Conservation (phyloP, 2,329 filamentous ascomycete genomes). For the Drechslerella coelobrocha region DNA sequence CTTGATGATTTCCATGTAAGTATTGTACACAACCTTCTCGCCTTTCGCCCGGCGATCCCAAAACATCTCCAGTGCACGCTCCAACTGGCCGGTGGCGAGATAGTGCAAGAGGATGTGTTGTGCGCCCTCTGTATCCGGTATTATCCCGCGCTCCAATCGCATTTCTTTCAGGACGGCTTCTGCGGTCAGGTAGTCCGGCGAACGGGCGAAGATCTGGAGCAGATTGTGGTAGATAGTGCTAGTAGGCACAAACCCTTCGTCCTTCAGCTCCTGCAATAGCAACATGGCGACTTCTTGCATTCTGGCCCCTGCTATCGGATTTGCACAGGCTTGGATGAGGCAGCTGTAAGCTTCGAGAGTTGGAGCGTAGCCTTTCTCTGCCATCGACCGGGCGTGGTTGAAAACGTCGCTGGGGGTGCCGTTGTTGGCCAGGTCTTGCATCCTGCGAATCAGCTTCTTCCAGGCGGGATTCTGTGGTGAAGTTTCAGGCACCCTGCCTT, state of each 20-base stretch:
- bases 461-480: conserved; percentile 28
- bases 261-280: conserved; percentile 76
- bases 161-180: conserved; percentile 75
- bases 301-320: conserved; percentile 43
- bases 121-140: conserved; percentile 67
- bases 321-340: conserved; percentile 52
- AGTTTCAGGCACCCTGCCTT: conserved; percentile 30
- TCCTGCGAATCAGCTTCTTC: conserved; percentile 24
- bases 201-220: conserved; percentile 76
- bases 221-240: conserved; percentile 73
- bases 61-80: conserved; percentile 71
- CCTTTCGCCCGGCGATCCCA: conserved; percentile 62
- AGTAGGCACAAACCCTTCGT: conserved; percentile 68
- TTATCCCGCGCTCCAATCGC: conserved; percentile 72
- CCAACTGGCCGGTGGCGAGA: conserved; percentile 80
- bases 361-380: conserved; percentile 44
- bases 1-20: conserved; percentile 79
- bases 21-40: conserved; percentile 69
- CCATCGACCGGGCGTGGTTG: conserved; percentile 49
- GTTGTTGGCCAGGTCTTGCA: conserved; percentile 35
- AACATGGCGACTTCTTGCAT: conserved; percentile 56
- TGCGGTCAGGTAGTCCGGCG: conserved; percentile 82
- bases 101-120: conserved; percentile 75
- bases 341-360: conserved; percentile 51
- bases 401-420: conserved; percentile 46